Percentiles rank a stretch among this genome's conserved stretches.
Evolutionary conservation across 768 basidiomycete genomes (phyloP).

Genomic region (Russula sp.): DNA sequence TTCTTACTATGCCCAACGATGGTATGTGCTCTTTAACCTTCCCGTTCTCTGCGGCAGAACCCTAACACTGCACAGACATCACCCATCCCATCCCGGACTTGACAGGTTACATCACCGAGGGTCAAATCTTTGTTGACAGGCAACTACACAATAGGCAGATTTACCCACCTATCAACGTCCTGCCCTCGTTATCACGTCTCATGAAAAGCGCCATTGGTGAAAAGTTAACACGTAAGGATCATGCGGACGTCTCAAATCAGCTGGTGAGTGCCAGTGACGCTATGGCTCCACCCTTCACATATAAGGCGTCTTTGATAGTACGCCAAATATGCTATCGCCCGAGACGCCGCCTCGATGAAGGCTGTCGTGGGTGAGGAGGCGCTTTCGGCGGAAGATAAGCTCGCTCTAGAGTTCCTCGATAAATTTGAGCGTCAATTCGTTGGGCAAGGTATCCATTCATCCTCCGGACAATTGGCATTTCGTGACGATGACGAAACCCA

Average conservation of each 20-base stretch:
- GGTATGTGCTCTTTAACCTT: conserved; percentile 44
- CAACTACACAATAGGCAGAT: conserved; percentile 95
- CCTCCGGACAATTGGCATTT: neutral
- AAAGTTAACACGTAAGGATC: conserved; percentile 94
- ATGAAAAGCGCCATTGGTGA: conserved; percentile 99
- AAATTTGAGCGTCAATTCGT: conserved; percentile 98
- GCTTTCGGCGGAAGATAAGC: conserved; percentile 88
- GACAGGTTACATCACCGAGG: conserved; percentile 99
- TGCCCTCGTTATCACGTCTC: conserved; percentile 95
- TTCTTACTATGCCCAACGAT: conserved; percentile 99
- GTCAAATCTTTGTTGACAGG: conserved; percentile 98
- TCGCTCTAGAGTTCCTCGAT: conserved; percentile 94
- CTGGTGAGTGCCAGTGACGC: conserved; percentile 49
- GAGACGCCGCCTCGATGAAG: conserved; percentile 97
- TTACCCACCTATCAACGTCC: conserved; percentile 98
- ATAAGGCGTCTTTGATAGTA: conserved; percentile 48
- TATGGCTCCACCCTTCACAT: conserved; percentile 20
- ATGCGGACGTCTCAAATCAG: conserved; percentile 99
- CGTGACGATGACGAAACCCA: neutral
- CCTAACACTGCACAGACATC: conserved; percentile 59
- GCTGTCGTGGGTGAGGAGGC: conserved; percentile 99
- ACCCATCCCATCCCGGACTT: conserved; percentile 99
- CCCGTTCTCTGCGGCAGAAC: conserved; percentile 16
- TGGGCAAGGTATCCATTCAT: conserved; percentile 63
- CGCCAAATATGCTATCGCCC: conserved; percentile 96